Conservation (phyloP, 352 stramenopile genomes). For the Globisporangium radiosum region DNA sequence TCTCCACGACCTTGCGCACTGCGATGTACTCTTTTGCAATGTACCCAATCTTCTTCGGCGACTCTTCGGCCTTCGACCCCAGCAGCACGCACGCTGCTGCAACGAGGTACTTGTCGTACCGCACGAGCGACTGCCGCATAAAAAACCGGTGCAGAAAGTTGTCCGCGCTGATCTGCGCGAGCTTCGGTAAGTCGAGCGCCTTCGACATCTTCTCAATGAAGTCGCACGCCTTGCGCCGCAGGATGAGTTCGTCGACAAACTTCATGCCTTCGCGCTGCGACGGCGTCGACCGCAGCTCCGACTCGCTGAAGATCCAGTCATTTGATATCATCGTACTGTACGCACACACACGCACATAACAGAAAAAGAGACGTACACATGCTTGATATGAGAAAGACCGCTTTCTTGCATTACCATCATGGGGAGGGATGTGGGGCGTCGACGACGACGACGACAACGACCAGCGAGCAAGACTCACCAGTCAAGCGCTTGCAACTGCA, state of each 20-base stretch:
- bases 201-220: conserved; percentile 86
- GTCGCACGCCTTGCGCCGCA: conserved; percentile 69
- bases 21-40: conserved; percentile 72
- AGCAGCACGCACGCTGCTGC: conserved; percentile 76
- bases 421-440: no score
- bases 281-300: conserved; percentile 56
- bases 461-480: neutral
- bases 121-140: conserved; percentile 77
- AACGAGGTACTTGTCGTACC: conserved; percentile 84
- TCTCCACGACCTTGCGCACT: conserved; percentile 57
- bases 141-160: conserved; percentile 88
- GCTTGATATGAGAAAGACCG: no score
- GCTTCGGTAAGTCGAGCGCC: conserved; percentile 66
- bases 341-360: no score
- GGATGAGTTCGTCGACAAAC: conserved; percentile 59
- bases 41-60: conserved; percentile 70
- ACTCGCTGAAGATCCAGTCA: conserved; percentile 77
- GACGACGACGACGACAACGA: no score
- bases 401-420: neutral
- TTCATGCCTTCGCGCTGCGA: conserved; percentile 76
- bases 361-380: no score
- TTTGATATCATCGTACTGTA: conserved; percentile 22
- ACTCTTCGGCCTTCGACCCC: conserved; percentile 81
- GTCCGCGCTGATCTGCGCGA: conserved; percentile 76
- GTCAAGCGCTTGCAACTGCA: neutral